These are phyloP conservation scores for Atkinsonella hypoxylon DNA, from an alignment of 2,329 filamentous ascomycete genomes.

Conservation along the genomic window DNA sequence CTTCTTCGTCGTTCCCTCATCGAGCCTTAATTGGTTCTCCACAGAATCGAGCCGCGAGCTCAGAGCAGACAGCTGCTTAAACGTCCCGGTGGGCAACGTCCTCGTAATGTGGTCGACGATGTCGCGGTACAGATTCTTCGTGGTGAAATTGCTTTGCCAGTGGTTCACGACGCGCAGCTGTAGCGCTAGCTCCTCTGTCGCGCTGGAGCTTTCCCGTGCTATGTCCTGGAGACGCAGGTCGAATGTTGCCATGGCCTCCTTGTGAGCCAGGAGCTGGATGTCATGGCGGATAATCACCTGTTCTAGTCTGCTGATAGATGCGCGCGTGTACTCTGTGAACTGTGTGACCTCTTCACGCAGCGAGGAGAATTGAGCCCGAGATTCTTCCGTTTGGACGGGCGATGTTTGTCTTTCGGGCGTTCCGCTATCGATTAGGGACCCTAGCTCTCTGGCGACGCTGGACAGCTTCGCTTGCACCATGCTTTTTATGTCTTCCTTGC, in stretches of 20 bases:
- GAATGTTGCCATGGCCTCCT: slow-evolving; percentile 1
- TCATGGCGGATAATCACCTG: not conserved
- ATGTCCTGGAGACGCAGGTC: not conserved
- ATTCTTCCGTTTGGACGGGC: slow-evolving; percentile 1
- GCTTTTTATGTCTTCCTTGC: not conserved
- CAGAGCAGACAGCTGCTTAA: slow-evolving; percentile 11
- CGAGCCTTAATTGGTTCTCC: slow-evolving; percentile 6
- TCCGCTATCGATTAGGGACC: slow-evolving; percentile 13
- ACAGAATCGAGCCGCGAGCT: slow-evolving; percentile 11
- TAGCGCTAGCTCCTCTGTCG: slow-evolving; percentile 20
- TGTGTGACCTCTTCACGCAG: slow-evolving; percentile 3
- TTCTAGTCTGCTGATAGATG: not conserved
- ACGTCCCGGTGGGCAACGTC: slow-evolving; percentile 13
- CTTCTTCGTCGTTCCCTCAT: not conserved
- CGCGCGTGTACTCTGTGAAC: not conserved
- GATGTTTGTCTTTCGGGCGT: slow-evolving; percentile 6
- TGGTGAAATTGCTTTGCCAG: slow-evolving; percentile 38
- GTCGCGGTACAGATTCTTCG: slow-evolving; percentile 27
- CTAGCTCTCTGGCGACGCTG: slow-evolving; percentile 5
- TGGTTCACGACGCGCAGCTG: slow-evolving; percentile 28
- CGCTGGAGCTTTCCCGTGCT: slow-evolving; percentile 2
- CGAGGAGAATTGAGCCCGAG: slow-evolving; percentile 4
- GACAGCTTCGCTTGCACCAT: slow-evolving; percentile 6
- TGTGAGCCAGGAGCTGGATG: not conserved
- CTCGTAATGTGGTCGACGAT: slow-evolving; percentile 27